Percentiles rank a stretch among this genome's conserved stretches.
phyloP scores from a whole-genome alignment of 2,329 filamentous ascomycete genomes.

The Beauveria sp. region DNA sequence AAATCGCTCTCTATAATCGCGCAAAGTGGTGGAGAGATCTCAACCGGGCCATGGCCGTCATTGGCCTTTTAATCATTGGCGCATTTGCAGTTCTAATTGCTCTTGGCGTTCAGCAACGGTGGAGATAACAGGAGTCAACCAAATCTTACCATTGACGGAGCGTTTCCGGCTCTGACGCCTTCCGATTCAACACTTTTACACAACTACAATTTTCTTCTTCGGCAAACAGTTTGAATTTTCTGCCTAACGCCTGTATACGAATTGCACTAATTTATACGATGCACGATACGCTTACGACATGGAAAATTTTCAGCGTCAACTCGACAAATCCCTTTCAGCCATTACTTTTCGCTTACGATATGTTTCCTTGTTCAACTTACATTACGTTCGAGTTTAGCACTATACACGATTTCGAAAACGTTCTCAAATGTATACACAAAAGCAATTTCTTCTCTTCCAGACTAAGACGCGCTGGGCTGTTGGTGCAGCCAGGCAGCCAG shows the following conservation, averaged over 20 bases:
- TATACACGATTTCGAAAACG: neutral
- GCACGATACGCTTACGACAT: conserved; percentile 1
- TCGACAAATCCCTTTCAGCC: conserved; percentile 7
- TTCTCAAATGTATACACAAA: neutral
- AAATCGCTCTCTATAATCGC: conserved; percentile 38
- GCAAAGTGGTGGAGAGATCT: conserved; percentile 53
- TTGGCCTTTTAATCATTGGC: conserved; percentile 47
- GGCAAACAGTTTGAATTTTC: neutral
- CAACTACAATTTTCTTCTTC: neutral
- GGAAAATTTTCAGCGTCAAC: neutral
- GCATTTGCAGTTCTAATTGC: conserved; percentile 44
- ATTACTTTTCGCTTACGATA: conserved; percentile 12
- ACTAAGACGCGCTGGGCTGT: neutral
- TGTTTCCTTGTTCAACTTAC: neutral
- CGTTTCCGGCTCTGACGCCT: neutral
- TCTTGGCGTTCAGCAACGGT: conserved; percentile 43
- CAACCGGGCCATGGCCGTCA: conserved; percentile 50
- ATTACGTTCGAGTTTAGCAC: neutral
- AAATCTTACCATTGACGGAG: neutral
- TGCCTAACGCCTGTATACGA: neutral
- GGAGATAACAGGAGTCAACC: conserved; percentile 24
- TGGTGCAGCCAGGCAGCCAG: neutral
- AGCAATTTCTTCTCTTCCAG: neutral
- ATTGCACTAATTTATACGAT: neutral
- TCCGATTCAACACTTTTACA: neutral